phyloP scores from a whole-genome alignment of 352 stramenopile genomes.

The Phytophthora quininea region DNA sequence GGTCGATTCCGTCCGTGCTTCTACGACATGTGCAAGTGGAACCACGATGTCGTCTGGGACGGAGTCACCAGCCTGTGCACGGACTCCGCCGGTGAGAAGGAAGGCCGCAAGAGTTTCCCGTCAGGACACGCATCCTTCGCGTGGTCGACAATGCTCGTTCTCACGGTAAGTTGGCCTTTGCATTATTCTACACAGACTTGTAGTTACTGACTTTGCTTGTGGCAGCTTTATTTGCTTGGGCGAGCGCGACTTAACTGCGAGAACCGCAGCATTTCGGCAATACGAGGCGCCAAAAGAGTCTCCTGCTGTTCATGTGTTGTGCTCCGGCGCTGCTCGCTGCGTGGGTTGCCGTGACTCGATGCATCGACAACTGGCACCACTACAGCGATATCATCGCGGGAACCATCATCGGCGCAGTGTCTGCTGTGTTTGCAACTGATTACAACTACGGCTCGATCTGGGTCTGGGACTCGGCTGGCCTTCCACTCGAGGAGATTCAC shows the following conservation, averaged over 20 bases:
- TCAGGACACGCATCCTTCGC: slow-evolving; percentile 70
- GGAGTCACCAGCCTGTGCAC: slow-evolving; percentile 66
- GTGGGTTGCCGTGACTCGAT: slow-evolving; percentile 68
- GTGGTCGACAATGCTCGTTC: slow-evolving; percentile 68
- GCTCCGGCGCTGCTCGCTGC: slow-evolving; percentile 50
- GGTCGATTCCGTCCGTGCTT: slow-evolving; percentile 74
- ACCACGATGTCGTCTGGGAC: slow-evolving; percentile 62
- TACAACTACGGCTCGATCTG: slow-evolving; percentile 52
- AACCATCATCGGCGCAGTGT: slow-evolving; percentile 47
- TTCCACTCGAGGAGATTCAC: too few relatives aligned
- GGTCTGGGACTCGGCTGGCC: too few relatives aligned
- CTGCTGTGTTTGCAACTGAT: slow-evolving; percentile 40
- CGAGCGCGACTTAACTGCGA: slow-evolving; percentile 53
- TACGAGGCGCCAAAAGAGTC: slow-evolving; percentile 50
- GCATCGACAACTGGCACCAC: slow-evolving; percentile 82
- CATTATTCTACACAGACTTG: neutral
- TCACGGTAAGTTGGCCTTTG: slow-evolving; percentile 45
- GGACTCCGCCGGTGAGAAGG: slow-evolving; percentile 48
- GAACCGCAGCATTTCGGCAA: slow-evolving; percentile 39
- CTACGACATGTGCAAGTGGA: slow-evolving; percentile 77
- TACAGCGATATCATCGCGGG: slow-evolving; percentile 68
- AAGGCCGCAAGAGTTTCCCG: slow-evolving; percentile 72
- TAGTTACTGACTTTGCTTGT: neutral
- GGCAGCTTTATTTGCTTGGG: slow-evolving; percentile 61
- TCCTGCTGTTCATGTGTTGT: slow-evolving; percentile 66